A percentile compares a stretch with the other conserved stretches of the same genome.
Conservation (phyloP, 257 asterid genomes). For the Lycium barbarum region DNA sequence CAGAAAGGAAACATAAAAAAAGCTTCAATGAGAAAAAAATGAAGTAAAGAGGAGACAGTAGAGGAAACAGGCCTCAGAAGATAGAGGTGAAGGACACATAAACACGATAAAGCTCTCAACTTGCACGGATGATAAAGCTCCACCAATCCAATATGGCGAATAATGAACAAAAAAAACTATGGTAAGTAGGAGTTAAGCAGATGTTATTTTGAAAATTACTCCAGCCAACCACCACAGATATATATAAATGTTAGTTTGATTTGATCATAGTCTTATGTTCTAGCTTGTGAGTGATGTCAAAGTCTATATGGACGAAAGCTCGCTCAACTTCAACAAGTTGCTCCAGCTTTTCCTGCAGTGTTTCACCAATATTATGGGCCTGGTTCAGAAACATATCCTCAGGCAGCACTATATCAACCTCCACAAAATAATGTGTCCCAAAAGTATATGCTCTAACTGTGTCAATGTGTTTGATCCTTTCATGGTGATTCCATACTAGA, state of each 20-base stretch:
- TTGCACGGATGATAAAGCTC: not conserved
- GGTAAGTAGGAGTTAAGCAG: not conserved
- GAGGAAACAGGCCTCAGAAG: not conserved
- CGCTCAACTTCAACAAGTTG: slow-evolving; percentile 82
- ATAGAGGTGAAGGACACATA: not conserved
- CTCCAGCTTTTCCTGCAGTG: slow-evolving; percentile 82
- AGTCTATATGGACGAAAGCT: slow-evolving; percentile 92
- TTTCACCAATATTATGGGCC: slow-evolving; percentile 91
- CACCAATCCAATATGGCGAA: not conserved
- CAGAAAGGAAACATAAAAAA: not conserved
- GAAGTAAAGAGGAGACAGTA: not conserved
- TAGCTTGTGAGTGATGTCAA: slow-evolving; percentile 77
- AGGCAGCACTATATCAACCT: slow-evolving; percentile 85
- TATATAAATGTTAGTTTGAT: not conserved
- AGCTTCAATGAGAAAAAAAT: not conserved
- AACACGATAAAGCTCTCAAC: not conserved
- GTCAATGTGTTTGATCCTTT: slow-evolving; percentile 78
- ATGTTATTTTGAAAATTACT: not conserved
- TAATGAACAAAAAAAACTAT: not conserved
- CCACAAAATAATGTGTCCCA: slow-evolving; percentile 92
- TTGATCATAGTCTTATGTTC: slow-evolving; percentile 54
- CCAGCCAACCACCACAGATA: not conserved
- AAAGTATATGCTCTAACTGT: slow-evolving; percentile 88
- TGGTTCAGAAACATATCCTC: slow-evolving; percentile 70
- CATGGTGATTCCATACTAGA: slow-evolving; percentile 87